Base-by-base conservation (phyloP, 352 stramenopile genomes). In the Pythium phragmitis region DNA sequence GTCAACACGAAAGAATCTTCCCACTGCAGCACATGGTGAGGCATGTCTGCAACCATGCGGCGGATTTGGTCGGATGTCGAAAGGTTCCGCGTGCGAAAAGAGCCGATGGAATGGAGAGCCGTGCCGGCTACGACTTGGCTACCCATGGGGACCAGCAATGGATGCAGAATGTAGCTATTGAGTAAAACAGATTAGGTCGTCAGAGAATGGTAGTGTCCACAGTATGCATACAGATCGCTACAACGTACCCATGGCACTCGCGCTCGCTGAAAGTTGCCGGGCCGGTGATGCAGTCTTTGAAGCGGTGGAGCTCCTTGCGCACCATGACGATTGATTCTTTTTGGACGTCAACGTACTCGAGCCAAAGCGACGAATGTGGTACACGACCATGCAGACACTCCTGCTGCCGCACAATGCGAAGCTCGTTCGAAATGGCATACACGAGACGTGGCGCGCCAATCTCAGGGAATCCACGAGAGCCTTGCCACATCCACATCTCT, bases 181-280 rank as follows among this genome's bases (percentile, higher is more conserved):
- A 42, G 33, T 1, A 39, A 57, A 46, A 4, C 19, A 55, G 39
- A 41, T n/a, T n/a, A 6, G 19, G 21, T 9, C 48, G 26, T 60
- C 39, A 46, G 34, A 39, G 11, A 39, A 39, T 39, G 34, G 34
- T 13, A 3, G 34, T 39, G 34, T 39, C 16, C 6, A 28, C 2
- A 23, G 48, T 17, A 45, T 19, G 34, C 19, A 34, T 2, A 30
- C 4, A 56, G 6, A 30, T 30, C 26, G 17, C 37, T 4, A 17
- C 23, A 33, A 61, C 55, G 28, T 41, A 70, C 63, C 63, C 64
- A 33, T 70, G 57, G 16, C 64, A 70, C 39, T 70, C 64, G 1
- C 63, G 63, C 11, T 64, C 63, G 43, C 42, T 53, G 2, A 12
- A 9, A 26, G 13, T 52, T 6, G 46, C 16, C 23, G 48, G 26